Conservation (phyloP, 2,329 filamentous ascomycete genomes). For the Pseudogymnoascus pannorum region DNA sequence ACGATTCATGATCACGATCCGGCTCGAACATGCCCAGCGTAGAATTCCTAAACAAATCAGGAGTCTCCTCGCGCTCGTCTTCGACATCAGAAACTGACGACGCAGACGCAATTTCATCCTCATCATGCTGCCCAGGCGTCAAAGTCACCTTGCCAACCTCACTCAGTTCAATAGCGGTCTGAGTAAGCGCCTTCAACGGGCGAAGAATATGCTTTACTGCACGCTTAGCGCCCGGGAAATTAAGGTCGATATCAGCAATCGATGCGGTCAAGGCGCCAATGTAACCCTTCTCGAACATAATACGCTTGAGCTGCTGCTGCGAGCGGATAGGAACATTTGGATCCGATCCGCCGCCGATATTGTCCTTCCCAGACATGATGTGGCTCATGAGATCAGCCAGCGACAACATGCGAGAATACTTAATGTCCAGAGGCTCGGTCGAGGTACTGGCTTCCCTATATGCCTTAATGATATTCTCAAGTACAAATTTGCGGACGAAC, state of each 20-base stretch:
- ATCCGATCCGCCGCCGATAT: conserved; percentile 42
- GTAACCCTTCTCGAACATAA: conserved; percentile 99
- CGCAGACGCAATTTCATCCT: conserved; percentile 80
- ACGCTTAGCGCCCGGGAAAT: conserved; percentile 85
- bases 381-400: conserved; percentile 88
- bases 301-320: conserved; percentile 76
- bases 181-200: conserved; percentile 79
- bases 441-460: conserved; percentile 82
- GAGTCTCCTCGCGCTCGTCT: conserved; percentile 85
- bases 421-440: conserved; percentile 71
- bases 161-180: conserved; percentile 79
- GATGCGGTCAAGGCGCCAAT: conserved; percentile 82
- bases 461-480: conserved; percentile 85
- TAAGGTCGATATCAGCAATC: conserved; percentile 91
- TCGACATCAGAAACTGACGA: conserved; percentile 86
- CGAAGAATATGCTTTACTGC: conserved; percentile 95
- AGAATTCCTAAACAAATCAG: conserved; percentile 93
- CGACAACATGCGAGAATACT: conserved; percentile 81
- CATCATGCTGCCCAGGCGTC: conserved; percentile 60
- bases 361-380: conserved; percentile 78
- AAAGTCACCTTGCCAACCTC: conserved; percentile 58
- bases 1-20: conserved; percentile 71
- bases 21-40: conserved; percentile 91
- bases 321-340: conserved; percentile 42
- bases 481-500: conserved; percentile 89